phyloP scores from a whole-genome alignment of 148 eudicot genomes.

The Chenopodium suecicum region DNA sequence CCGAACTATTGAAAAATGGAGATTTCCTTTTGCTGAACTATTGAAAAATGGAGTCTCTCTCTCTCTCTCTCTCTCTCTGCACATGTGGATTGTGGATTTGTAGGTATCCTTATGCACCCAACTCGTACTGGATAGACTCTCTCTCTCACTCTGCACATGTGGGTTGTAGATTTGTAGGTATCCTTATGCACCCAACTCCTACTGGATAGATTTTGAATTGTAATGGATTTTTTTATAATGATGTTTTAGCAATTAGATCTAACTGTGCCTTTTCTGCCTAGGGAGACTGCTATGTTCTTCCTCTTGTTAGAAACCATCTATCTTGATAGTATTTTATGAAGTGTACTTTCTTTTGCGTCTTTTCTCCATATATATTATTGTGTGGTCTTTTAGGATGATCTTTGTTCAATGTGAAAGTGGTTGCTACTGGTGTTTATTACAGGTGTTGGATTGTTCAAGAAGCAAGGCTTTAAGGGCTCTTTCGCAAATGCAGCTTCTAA shows the following conservation, averaged over 20 bases:
- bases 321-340: background rate
- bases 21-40: too few relatives aligned
- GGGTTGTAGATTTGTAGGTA: too few relatives aligned
- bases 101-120: too few relatives aligned
- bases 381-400: background rate
- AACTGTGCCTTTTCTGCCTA: background rate
- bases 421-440: conserved; percentile 14
- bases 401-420: background rate
- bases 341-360: background rate
- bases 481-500: conserved; percentile 75
- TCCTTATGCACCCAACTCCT: background rate
- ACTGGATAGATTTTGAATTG: too few relatives aligned
- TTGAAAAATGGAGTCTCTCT: too few relatives aligned
- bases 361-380: background rate
- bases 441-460: conserved; percentile 82
- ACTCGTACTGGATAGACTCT: too few relatives aligned
- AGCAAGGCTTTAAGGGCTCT: conserved; percentile 85
- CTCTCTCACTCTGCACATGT: background rate
- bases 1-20: too few relatives aligned
- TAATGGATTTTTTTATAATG: background rate
- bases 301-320: background rate
- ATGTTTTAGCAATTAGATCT: background rate
- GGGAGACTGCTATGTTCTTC: background rate
- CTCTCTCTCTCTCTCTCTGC: too few relatives aligned
- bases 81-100: too few relatives aligned